Percentiles rank a stretch among this genome's conserved stretches.
Conservation (phyloP, 1,284 basidiomycete genomes). For the Rhodotorula sp. region DNA sequence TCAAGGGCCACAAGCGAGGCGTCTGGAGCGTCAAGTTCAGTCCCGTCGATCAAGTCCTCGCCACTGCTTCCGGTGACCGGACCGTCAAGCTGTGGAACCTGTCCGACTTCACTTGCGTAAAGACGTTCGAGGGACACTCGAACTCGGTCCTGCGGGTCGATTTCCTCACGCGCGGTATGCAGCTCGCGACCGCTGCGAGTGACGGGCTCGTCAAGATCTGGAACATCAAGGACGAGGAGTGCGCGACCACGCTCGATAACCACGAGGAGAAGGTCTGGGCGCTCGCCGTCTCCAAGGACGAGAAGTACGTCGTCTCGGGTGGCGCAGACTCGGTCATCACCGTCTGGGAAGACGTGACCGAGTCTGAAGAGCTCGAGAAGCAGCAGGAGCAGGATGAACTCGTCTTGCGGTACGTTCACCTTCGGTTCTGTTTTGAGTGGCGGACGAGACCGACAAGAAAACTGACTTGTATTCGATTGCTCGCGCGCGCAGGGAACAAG, state of each 20-base stretch:
- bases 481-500: slow-evolving; percentile 72
- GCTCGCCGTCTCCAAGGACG: slow-evolving; percentile 73
- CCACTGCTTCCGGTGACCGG: slow-evolving; percentile 92
- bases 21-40: slow-evolving; percentile 94
- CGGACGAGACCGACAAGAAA: too few species aligned
- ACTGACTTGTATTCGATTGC: too few species aligned
- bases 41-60: slow-evolving; percentile 75
- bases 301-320: slow-evolving; percentile 79
- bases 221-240: slow-evolving; percentile 87
- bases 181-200: slow-evolving; percentile 82
- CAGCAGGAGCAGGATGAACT: slow-evolving; percentile 67
- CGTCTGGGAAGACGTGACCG: slow-evolving; percentile 91
- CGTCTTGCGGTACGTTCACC: slow-evolving; percentile 68
- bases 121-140: slow-evolving; percentile 96
- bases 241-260: slow-evolving; percentile 84
- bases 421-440: not conserved
- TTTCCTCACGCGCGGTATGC: slow-evolving; percentile 79
- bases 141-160: slow-evolving; percentile 93
- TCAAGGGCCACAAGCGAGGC: slow-evolving; percentile 93
- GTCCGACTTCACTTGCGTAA: slow-evolving; percentile 84
- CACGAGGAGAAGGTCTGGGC: slow-evolving; percentile 99
- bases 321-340: slow-evolving; percentile 91
- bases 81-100: slow-evolving; percentile 91
- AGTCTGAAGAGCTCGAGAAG: slow-evolving; percentile 69
- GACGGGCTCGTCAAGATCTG: slow-evolving; percentile 96